Evolutionary conservation across 108 stramenopile genomes (phyloP).

Genomic region (Cyclotella atomus): DNA sequence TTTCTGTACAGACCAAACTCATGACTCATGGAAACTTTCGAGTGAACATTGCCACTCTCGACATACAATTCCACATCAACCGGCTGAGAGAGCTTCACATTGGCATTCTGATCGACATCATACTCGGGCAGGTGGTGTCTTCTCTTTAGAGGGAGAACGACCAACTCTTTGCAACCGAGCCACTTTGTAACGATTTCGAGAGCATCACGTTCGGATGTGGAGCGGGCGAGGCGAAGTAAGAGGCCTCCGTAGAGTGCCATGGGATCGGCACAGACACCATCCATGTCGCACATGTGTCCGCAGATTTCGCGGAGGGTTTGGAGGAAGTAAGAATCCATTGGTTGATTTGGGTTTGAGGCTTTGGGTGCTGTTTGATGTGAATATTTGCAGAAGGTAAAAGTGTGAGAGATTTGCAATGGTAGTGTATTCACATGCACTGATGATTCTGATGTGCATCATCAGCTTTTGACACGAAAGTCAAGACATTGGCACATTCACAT

Average conservation of each 20-base stretch:
- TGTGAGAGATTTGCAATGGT: too few species aligned
- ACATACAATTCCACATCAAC: conserved; percentile 70
- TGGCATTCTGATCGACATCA: conserved; percentile 8
- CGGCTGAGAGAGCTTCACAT: conserved; percentile 19
- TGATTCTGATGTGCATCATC: too few species aligned
- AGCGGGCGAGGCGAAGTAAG: conserved; percentile 37
- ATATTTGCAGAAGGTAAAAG: neutral
- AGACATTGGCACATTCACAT: neutral
- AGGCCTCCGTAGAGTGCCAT: conserved; percentile 55
- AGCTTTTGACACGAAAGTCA: neutral
- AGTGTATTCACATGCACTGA: too few species aligned
- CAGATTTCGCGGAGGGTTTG: conserved; percentile 52
- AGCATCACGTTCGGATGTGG: conserved; percentile 42
- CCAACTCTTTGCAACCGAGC: conserved; percentile 27
- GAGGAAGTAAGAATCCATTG: conserved; percentile 50
- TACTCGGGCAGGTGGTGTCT: conserved; percentile 26
- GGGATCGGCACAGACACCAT: conserved; percentile 49
- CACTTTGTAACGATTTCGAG: conserved; percentile 23
- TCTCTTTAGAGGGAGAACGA: conserved; percentile 42
- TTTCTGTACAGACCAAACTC: conserved; percentile 69
- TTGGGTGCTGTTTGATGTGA: neutral
- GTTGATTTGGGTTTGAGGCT: conserved; percentile 12
- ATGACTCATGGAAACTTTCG: conserved; percentile 51
- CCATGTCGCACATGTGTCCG: conserved; percentile 59
- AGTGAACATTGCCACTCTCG: conserved; percentile 62